phyloP scores from a whole-genome alignment of 1,139 yeast species.

The Nakaseomyces delphensis region DNA sequence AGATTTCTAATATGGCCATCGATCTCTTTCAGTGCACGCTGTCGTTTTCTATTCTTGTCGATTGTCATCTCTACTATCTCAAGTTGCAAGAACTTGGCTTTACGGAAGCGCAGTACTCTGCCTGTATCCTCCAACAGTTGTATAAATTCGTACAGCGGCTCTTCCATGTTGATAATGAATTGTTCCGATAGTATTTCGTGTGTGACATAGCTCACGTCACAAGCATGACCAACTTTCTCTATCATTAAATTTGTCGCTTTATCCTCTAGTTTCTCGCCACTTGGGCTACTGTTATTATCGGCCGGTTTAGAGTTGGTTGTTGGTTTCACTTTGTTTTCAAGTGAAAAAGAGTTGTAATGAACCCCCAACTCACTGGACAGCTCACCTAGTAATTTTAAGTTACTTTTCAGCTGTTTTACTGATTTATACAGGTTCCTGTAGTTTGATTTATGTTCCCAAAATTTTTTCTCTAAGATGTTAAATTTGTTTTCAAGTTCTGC shows the following conservation, averaged over 20 bases:
- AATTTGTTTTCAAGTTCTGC: slow-evolving; percentile 36
- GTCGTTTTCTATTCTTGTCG: slow-evolving; percentile 26
- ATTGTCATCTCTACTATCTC: slow-evolving; percentile 39
- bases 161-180: slow-evolving; percentile 63
- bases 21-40: slow-evolving; percentile 25
- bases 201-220: slow-evolving; percentile 71
- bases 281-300: not conserved
- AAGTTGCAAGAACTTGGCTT: slow-evolving; percentile 61
- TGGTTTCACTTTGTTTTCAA: slow-evolving; percentile 42
- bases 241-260: slow-evolving; percentile 32
- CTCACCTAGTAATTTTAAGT: slow-evolving; percentile 32
- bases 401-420: slow-evolving; percentile 47
- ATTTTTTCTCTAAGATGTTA: slow-evolving; percentile 43
- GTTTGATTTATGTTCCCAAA: slow-evolving; percentile 54
- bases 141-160: slow-evolving; percentile 78
- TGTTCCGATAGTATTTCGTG: slow-evolving; percentile 60
- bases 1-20: slow-evolving; percentile 12
- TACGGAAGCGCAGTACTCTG: slow-evolving; percentile 59
- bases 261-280: slow-evolving; percentile 6
- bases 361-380: slow-evolving; percentile 39
- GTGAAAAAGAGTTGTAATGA: slow-evolving; percentile 63
- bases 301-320: slow-evolving; percentile 13
- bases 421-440: slow-evolving; percentile 48
- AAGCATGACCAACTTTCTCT: slow-evolving; percentile 79
- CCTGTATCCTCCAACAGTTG: slow-evolving; percentile 66